Percentiles rank a stretch among this genome's conserved stretches.
phyloP scores from a whole-genome alignment of 1,284 basidiomycete species.

The Ceratobasidium papillatum region DNA sequence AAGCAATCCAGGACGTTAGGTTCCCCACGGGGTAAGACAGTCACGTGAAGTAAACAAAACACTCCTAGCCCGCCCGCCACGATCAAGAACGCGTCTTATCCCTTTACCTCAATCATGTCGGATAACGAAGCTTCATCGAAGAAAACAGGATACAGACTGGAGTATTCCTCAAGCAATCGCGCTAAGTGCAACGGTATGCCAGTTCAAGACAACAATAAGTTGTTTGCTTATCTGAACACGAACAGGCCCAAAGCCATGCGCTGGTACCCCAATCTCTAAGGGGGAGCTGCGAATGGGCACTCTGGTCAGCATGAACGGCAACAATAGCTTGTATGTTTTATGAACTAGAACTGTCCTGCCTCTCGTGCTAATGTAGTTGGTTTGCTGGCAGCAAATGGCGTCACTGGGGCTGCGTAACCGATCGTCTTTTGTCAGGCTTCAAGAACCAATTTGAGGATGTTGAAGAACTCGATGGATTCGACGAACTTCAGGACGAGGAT shows the following conservation, averaged over 20 bases:
- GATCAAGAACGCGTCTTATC: background rate
- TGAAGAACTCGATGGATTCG: constrained; percentile 57
- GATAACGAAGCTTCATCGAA: constrained; percentile 61
- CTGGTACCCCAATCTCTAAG: constrained; percentile 76
- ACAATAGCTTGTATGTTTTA: constrained; percentile 62
- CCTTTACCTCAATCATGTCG: constrained; percentile 56
- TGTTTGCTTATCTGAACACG: constrained; percentile 44
- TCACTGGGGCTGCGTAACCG: constrained; percentile 84
- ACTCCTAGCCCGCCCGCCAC: background rate
- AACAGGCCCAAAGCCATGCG: constrained; percentile 81
- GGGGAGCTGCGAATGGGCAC: constrained; percentile 76
- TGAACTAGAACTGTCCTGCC: background rate
- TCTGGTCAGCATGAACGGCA: constrained; percentile 78
- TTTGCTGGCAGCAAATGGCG: constrained; percentile 67
- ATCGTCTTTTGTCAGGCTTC: constrained; percentile 75
- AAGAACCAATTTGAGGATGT: constrained; percentile 68
- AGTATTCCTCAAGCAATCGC: constrained; percentile 68
- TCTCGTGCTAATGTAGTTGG: background rate
- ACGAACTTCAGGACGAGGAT: constrained; percentile 70
- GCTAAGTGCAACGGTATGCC: constrained; percentile 83
- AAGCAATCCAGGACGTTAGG: too few species aligned
- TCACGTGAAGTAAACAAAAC: constrained; percentile 20
- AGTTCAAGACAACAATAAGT: background rate
- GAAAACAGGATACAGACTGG: constrained; percentile 73
- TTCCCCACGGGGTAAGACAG: background rate